Percentiles rank a stretch among this genome's conserved stretches.
These are phyloP conservation scores for Polyporus arcularius DNA, from an alignment of 768 basidiomycete genomes.

Conservation along the genomic window DNA sequence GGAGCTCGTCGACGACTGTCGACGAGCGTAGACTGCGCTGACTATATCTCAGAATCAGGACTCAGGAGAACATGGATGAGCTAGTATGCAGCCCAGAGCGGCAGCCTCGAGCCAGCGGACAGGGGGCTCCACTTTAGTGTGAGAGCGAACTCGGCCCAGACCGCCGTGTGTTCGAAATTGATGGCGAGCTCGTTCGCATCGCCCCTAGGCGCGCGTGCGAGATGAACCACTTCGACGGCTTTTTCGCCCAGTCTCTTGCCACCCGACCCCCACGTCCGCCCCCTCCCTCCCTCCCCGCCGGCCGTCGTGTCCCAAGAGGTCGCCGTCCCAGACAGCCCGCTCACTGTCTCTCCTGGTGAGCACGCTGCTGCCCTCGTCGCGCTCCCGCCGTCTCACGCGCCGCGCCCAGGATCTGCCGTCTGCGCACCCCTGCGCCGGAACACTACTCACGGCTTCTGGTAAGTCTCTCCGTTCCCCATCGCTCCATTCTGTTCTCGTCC, in stretches of 20 bases:
- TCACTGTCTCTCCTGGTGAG: constrained; percentile 11
- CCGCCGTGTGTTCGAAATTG: background rate
- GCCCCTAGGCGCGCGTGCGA: constrained; percentile 11
- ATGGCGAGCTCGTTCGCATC: background rate
- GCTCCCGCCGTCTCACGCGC: background rate
- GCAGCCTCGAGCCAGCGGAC: too few species aligned
- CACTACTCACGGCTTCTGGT: constrained; percentile 3
- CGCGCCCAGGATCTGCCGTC: constrained; percentile 16
- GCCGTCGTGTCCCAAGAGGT: constrained; percentile 13
- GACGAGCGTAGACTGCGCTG: too few species aligned
- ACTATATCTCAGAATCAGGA: too few species aligned
- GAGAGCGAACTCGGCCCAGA: background rate
- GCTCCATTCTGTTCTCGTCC: background rate
- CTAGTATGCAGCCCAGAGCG: too few species aligned
- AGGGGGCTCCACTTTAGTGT: background rate
- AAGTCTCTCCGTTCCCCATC: background rate
- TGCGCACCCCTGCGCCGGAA: constrained; percentile 6
- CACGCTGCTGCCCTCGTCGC: background rate
- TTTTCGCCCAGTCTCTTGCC: constrained; percentile 7
- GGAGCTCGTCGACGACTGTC: too few species aligned
- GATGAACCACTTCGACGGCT: constrained; percentile 7
- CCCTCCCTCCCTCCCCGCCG: constrained; percentile 1
- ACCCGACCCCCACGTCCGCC: constrained; percentile 3
- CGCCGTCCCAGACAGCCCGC: constrained; percentile 16
- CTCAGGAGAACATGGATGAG: too few species aligned